Conservation (phyloP, 306 rosid genomes). For the Canavalia gladiata region DNA sequence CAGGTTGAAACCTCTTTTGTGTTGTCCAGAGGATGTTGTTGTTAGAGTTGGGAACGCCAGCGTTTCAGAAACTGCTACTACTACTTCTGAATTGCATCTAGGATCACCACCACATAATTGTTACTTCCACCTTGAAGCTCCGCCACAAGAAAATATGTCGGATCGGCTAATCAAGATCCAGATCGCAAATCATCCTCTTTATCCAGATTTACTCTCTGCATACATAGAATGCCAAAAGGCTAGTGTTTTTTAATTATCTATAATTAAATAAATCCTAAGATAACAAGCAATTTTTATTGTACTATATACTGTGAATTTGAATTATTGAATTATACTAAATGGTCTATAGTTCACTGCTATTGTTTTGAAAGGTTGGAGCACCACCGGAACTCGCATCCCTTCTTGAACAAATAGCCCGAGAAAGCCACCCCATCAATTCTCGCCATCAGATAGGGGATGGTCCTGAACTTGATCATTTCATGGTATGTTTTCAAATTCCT, state of each 20-base stretch:
- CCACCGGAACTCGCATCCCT: conserved; percentile 65
- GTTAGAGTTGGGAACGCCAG: conserved; percentile 31
- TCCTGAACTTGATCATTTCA: conserved; percentile 77
- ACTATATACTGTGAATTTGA: neutral
- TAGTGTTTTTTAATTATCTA: neutral
- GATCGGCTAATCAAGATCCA: conserved; percentile 65
- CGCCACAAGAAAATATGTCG: conserved; percentile 47
- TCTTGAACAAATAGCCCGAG: conserved; percentile 63
- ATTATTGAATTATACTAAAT: neutral
- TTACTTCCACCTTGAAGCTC: conserved; percentile 43
- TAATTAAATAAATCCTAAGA: neutral
- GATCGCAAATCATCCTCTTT: conserved; percentile 78
- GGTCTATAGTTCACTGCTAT: neutral
- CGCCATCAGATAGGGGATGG: conserved; percentile 63
- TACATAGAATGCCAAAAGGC: conserved; percentile 78
- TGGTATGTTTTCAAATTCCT: conserved; percentile 53
- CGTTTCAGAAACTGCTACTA: conserved; percentile 5
- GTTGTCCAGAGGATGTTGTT: conserved; percentile 39
- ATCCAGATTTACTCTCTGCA: conserved; percentile 70
- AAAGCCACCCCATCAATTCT: conserved; percentile 47
- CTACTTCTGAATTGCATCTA: conserved; percentile 42
- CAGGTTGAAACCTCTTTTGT: conserved; percentile 23
- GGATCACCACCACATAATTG: conserved; percentile 30
- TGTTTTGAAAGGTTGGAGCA: conserved; percentile 71
- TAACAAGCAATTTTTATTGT: neutral